Evolutionary conservation across 768 basidiomycete species (phyloP).

Genomic region (Pleurotus cornucopiae): DNA sequence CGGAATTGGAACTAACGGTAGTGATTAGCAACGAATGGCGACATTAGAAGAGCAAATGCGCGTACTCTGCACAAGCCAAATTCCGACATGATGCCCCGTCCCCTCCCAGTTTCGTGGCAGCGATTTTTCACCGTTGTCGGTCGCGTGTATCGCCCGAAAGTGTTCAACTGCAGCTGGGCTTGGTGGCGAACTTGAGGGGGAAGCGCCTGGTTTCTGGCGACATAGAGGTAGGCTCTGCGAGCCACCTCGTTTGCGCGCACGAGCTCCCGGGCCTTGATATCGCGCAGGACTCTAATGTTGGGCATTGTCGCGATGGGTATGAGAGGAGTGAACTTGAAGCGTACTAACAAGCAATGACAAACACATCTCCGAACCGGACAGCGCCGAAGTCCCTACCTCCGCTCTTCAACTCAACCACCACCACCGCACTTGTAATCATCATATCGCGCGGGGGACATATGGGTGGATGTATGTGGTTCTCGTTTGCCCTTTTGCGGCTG

Average conservation of each 20-base stretch:
- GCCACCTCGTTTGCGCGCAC: conserved; percentile 75
- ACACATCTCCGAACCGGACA: not conserved
- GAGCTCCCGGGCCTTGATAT: conserved; percentile 72
- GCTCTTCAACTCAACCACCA: conserved; percentile 4
- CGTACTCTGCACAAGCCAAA: conserved; percentile 80
- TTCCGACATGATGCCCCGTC: conserved; percentile 84
- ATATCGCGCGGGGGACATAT: not conserved
- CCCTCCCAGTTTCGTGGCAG: conserved; percentile 80
- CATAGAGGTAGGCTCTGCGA: conserved; percentile 87
- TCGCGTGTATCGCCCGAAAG: conserved; percentile 76
- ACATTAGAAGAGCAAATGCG: conserved; percentile 14
- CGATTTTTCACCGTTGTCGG: conserved; percentile 89
- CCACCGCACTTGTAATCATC: not conserved
- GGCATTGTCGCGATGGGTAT: conserved; percentile 25
- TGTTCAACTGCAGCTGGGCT: conserved; percentile 90
- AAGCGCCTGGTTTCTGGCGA: conserved; percentile 89
- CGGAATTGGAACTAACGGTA: conserved; percentile 80
- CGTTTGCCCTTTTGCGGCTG: not conserved
- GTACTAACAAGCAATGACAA: not conserved
- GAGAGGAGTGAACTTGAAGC: not conserved
- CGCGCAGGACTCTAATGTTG: conserved; percentile 58
- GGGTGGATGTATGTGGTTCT: conserved; percentile 12
- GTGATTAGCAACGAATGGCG: not conserved
- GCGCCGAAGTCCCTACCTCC: not conserved
- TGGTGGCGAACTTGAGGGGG: conserved; percentile 87